phyloP scores from a whole-genome alignment of 345 rosid species.

The Cardiospermum halicacabum region DNA sequence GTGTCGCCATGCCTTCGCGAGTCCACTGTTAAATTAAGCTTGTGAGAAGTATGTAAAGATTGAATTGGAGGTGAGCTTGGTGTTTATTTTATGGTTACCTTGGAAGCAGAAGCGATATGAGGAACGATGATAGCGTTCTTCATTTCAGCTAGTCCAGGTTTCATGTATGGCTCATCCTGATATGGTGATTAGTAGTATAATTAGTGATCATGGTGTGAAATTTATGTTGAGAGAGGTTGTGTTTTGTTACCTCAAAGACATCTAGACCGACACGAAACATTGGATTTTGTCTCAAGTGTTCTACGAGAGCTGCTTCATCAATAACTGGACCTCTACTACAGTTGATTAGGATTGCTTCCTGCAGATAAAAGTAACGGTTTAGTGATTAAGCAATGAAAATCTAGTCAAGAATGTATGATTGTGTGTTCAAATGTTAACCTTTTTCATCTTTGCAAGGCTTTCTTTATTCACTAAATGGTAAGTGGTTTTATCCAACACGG shows the following conservation, averaged over 20 bases:
- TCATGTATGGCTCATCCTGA: slow-evolving; percentile 97
- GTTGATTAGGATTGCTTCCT: slow-evolving; percentile 96
- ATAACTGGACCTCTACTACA: slow-evolving; percentile 94
- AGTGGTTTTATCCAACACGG: slow-evolving; percentile 86
- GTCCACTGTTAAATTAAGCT: slow-evolving; percentile 74
- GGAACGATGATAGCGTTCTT: slow-evolving; percentile 89
- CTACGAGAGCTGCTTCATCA: slow-evolving; percentile 90
- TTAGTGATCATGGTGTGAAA: background rate
- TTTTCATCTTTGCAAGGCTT: slow-evolving; percentile 86
- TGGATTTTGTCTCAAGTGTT: slow-evolving; percentile 81
- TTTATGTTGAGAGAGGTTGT: background rate
- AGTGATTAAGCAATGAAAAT: slow-evolving; percentile 2
- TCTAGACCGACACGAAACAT: slow-evolving; percentile 98
- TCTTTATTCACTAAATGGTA: slow-evolving; percentile 93
- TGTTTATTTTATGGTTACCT: slow-evolving; percentile 39
- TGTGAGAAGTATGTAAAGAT: background rate
- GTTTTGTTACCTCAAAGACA: slow-evolving; percentile 74
- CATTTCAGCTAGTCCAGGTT: slow-evolving; percentile 92
- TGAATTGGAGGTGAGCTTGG: background rate
- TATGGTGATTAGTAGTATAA: slow-evolving; percentile 18
- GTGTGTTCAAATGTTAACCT: slow-evolving; percentile 40
- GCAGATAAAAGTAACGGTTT: slow-evolving; percentile 6
- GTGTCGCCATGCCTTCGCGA: slow-evolving; percentile 98
- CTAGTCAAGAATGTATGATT: background rate
- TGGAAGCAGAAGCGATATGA: slow-evolving; percentile 97